phyloP scores from a whole-genome alignment of 768 basidiomycete species.

The Leccinellum luteum region DNA sequence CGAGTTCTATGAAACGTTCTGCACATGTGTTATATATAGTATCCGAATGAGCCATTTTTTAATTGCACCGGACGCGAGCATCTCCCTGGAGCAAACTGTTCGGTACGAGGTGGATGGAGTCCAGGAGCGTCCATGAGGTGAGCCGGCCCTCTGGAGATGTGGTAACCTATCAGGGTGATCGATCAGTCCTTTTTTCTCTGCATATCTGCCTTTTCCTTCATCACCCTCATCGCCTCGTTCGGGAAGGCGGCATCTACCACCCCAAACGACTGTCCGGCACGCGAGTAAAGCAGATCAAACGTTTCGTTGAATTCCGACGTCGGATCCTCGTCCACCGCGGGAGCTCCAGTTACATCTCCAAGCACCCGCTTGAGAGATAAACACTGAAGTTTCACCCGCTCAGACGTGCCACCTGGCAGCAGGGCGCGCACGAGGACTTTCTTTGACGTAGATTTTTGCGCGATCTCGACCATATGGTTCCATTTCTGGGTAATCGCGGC shows the following conservation, averaged over 20 bases:
- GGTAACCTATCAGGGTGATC: background rate
- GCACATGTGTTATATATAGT: background rate
- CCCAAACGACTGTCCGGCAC: constrained; percentile 14
- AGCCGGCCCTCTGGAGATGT: background rate
- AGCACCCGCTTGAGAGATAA: constrained; percentile 20
- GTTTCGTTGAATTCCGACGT: constrained; percentile 17
- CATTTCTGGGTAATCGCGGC: constrained; percentile 21
- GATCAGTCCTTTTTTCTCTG: background rate
- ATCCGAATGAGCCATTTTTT: background rate
- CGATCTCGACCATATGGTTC: constrained; percentile 28
- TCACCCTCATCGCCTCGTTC: constrained; percentile 12
- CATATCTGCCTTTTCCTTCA: constrained; percentile 10
- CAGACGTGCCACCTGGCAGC: constrained; percentile 23
- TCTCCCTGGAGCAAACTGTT: background rate
- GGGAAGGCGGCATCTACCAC: constrained; percentile 25
- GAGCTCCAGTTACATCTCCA: constrained; percentile 4
- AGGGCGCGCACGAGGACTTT: constrained; percentile 29
- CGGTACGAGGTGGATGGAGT: background rate
- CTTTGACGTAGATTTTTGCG: constrained; percentile 19
- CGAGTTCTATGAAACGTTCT: background rate
- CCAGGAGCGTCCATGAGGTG: background rate
- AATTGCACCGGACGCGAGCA: background rate
- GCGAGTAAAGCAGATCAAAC: constrained; percentile 28
- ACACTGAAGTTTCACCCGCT: constrained; percentile 27
- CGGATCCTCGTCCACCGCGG: constrained; percentile 14